Evolutionary conservation across 305 asterid species (phyloP).

Genomic region (Salvia sclarea): DNA sequence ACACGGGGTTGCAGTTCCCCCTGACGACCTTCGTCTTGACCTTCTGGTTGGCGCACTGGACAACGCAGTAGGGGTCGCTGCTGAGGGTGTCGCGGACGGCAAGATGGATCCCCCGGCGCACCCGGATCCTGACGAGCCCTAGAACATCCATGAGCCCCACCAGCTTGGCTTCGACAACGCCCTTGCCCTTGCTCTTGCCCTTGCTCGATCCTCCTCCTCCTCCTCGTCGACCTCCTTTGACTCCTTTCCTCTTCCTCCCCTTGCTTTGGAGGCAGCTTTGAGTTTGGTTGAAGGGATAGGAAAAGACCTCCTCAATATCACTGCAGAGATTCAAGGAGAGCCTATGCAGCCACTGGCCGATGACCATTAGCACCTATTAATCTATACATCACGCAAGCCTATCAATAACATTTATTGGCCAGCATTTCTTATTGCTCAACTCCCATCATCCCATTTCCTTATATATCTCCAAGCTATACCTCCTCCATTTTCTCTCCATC

Average conservation of each 20-base stretch:
- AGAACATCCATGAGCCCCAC: slow-evolving; percentile 43
- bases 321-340: slow-evolving; percentile 31
- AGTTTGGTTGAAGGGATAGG: slow-evolving; percentile 24
- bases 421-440: too few relatives aligned
- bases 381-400: slow-evolving; percentile 3
- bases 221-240: too few relatives aligned
- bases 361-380: slow-evolving; percentile 1
- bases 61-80: slow-evolving; percentile 78
- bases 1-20: slow-evolving; percentile 67
- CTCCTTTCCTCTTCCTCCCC: too few relatives aligned
- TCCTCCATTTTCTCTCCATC: neutral
- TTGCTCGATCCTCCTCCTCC: neutral
- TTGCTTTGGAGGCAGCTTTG: neutral
- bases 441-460: too few relatives aligned
- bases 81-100: slow-evolving; percentile 69
- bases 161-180: neutral
- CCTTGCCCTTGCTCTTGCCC: neutral
- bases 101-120: slow-evolving; percentile 61
- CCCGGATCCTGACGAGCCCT: slow-evolving; percentile 66
- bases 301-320: slow-evolving; percentile 30
- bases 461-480: too few relatives aligned
- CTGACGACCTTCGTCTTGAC: slow-evolving; percentile 68
- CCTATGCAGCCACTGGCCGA: slow-evolving; percentile 8
- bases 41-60: slow-evolving; percentile 61
- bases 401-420: too few relatives aligned